Evolutionary conservation across 2,329 filamentous ascomycete genomes (phyloP).

Genomic region (Didymella sp.): DNA sequence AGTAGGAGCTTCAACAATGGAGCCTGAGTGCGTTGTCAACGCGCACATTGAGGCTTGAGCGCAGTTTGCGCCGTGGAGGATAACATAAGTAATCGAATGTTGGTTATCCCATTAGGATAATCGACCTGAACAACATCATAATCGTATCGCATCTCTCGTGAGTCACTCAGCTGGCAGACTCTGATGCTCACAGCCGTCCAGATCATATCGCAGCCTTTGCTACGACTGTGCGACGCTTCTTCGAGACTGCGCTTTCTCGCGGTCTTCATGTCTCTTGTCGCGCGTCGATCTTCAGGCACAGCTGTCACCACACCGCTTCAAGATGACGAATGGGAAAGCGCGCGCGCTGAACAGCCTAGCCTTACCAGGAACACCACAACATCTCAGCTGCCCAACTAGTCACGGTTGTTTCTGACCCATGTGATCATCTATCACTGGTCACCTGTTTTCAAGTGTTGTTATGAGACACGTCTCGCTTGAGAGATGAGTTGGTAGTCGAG

Average conservation of each 20-base stretch:
- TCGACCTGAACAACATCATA: slow-evolving; percentile 5
- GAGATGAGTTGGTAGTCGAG: not conserved
- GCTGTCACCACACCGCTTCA: slow-evolving; percentile 10
- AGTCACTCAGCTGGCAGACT: slow-evolving; percentile 3
- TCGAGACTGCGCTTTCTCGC: not conserved
- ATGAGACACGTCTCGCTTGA: slow-evolving; percentile 19
- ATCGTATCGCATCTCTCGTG: slow-evolving; percentile 3
- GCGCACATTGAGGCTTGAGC: slow-evolving; percentile 30
- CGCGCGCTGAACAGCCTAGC: slow-evolving; percentile 6
- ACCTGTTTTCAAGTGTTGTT: slow-evolving; percentile 16
- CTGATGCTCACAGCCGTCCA: slow-evolving; percentile 1
- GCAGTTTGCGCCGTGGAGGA: slow-evolving; percentile 18
- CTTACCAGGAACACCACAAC: slow-evolving; percentile 12
- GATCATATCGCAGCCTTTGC: not conserved
- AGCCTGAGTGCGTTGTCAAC: slow-evolving; percentile 40
- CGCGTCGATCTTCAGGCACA: slow-evolving; percentile 15
- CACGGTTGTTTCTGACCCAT: slow-evolving; percentile 17
- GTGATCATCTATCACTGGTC: slow-evolving; percentile 10
- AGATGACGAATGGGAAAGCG: slow-evolving; percentile 10
- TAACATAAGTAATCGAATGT: slow-evolving; percentile 17
- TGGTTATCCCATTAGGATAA: slow-evolving; percentile 13
- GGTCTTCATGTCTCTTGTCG: not conserved
- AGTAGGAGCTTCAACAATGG: slow-evolving; percentile 35
- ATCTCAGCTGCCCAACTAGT: slow-evolving; percentile 20
- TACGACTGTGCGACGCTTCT: not conserved